Conservation (phyloP, 441 rosid species). For the Pelargonium fulgidum region DNA sequence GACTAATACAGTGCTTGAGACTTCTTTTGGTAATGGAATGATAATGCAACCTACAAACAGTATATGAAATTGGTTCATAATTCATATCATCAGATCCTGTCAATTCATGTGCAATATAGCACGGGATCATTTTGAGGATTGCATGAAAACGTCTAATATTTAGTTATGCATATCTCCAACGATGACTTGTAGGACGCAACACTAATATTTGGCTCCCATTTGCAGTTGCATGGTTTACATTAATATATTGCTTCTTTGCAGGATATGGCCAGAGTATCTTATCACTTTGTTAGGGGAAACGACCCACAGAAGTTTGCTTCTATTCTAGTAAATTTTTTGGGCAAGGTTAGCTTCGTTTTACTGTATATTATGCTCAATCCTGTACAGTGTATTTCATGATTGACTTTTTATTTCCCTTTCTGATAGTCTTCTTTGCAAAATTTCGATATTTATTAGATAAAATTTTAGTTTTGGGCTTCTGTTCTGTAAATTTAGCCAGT, state of each 20-base stretch:
- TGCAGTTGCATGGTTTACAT: constrained; percentile 9
- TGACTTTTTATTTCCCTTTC: too few species aligned
- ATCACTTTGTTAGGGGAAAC: constrained; percentile 82
- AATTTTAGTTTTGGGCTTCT: too few species aligned
- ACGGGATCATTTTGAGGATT: neutral
- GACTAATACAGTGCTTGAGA: neutral
- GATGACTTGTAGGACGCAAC: neutral
- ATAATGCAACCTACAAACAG: neutral
- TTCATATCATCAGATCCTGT: neutral
- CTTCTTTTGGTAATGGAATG: constrained; percentile 4
- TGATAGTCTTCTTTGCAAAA: too few species aligned
- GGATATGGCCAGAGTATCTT: constrained; percentile 80
- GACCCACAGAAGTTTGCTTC: constrained; percentile 65
- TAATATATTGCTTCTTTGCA: constrained; percentile 30
- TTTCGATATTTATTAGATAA: too few species aligned
- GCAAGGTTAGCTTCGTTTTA: constrained; percentile 52
- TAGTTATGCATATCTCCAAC: neutral
- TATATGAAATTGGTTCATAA: neutral
- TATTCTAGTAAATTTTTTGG: constrained; percentile 71
- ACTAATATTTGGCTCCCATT: neutral
- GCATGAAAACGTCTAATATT: neutral
- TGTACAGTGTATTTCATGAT: neutral
- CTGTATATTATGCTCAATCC: constrained; percentile 2
- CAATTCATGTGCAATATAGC: neutral
- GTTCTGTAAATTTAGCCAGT: too few species aligned